Evolutionary conservation across 495 filamentous ascomycete species (phyloP).

Genomic region (Physcia stellaris): DNA sequence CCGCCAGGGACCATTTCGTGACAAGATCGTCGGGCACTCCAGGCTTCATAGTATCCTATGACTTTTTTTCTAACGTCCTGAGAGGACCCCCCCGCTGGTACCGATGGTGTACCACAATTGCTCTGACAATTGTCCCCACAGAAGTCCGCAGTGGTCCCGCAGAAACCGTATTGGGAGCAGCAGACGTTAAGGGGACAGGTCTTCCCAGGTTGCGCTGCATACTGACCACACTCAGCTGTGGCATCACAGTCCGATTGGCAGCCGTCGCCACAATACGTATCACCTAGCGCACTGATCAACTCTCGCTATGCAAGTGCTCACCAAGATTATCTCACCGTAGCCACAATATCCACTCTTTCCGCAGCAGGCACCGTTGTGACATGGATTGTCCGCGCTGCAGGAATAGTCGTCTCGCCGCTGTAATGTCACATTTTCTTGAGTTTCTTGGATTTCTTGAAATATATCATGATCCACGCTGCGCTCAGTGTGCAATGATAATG

Average conservation of each 20-base stretch:
- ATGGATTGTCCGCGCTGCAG: not conserved
- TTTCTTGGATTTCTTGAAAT: no score
- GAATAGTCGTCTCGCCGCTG: not conserved
- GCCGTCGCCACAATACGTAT: not conserved
- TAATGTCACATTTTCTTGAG: no score
- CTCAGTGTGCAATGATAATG: no score
- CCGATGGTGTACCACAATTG: conserved; percentile 12
- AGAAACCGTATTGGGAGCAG: conserved; percentile 19
- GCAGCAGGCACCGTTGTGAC: conserved; percentile 13
- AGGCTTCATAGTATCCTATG: conserved; percentile 19
- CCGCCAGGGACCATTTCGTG: conserved; percentile 6
- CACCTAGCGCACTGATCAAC: no score
- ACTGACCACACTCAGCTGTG: conserved; percentile 21
- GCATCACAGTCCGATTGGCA: conserved; percentile 19
- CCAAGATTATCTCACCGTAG: conserved; percentile 12
- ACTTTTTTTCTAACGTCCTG: conserved; percentile 8
- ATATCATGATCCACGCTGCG: no score
- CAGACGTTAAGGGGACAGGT: conserved; percentile 22
- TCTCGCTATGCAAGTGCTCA: conserved; percentile 7
- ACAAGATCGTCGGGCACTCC: conserved; percentile 6
- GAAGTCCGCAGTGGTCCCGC: conserved; percentile 31
- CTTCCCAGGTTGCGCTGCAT: conserved; percentile 9
- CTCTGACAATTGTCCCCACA: conserved; percentile 21
- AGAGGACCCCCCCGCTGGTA: not conserved
- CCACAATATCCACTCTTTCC: conserved; percentile 6